Conservation (phyloP, 169 alveolate species). For the Neospora caninum region DNA sequence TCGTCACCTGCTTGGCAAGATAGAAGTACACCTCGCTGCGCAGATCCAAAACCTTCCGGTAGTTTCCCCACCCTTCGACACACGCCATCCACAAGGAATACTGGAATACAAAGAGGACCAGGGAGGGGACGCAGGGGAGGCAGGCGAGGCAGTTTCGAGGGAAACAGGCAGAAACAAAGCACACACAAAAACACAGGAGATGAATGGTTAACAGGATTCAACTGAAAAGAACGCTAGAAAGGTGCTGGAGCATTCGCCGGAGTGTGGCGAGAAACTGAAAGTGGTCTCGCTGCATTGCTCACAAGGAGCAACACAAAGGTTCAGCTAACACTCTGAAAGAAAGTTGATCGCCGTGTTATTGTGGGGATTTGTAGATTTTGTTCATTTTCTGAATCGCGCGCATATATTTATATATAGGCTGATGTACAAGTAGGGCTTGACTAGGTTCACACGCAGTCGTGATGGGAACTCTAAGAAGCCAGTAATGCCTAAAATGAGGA, state of each 20-base stretch:
- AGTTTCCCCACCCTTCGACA: slow-evolving; percentile 65
- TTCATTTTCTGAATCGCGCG: too few relatives aligned
- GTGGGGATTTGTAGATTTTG: too few relatives aligned
- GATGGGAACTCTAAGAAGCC: neutral
- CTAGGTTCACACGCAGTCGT: neutral
- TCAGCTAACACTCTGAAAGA: too few relatives aligned
- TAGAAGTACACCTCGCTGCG: slow-evolving; percentile 63
- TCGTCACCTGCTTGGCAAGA: slow-evolving; percentile 39
- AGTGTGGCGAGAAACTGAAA: too few relatives aligned
- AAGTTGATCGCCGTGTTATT: too few relatives aligned
- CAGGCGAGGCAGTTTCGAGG: neutral
- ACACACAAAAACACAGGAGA: neutral
- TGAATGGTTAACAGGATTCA: neutral
- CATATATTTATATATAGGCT: too few relatives aligned
- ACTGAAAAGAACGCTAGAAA: too few relatives aligned
- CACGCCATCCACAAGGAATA: slow-evolving; percentile 48
- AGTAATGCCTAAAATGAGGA: neutral
- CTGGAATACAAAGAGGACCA: slow-evolving; percentile 17
- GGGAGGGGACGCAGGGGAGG: neutral
- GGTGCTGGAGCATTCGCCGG: too few relatives aligned
- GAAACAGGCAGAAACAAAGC: too few relatives aligned
- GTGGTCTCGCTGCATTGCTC: too few relatives aligned
- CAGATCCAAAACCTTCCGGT: slow-evolving; percentile 40
- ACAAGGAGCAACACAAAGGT: too few relatives aligned
- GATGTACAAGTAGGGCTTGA: too few relatives aligned